Evolutionary conservation across 352 stramenopile species (phyloP), one percentile per base, ranked within the genome.

Genomic region (Peronospora belbahrii): DNA sequence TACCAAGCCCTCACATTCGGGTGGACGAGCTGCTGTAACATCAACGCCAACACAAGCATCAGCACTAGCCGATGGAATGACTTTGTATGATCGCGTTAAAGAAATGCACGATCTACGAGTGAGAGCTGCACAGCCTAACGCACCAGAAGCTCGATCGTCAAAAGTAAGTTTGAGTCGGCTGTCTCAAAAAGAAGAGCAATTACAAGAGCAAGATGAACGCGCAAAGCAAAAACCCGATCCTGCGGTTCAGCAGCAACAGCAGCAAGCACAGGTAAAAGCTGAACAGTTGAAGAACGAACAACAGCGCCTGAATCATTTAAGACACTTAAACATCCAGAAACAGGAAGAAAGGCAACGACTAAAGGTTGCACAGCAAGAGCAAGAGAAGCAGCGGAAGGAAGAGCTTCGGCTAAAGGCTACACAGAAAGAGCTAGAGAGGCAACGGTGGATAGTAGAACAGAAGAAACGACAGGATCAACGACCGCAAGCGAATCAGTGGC

Each of bases 11-110:
- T 47, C 31, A 35, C 39, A 15, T n/a, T 32, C 38, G 4, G 41
- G 20, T 42, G 47, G 24, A 42, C 42, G 19, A 44, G 15, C 32
- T 37, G 13, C 11, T 4, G 6, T 34, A 41, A 9, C 39, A 50
- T 9, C 47, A 28, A 47, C 22, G 13, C 6, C 32, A 19, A 39
- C 18, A 39, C 14, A 22, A 22, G 10, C 37, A 13, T 22, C 22
- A 42, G 15, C 37, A 20, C 22, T 5, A 31, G 27, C 10, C 13
- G 53, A 70, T 19, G 52, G 60, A 10, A 62, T 67, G 52, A 74
- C 47, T 55, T 34, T 80, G 5, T 72, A 78, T 49, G 71, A 80
- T 28, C 52, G 54, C 31, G 57, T 83, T 3, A 59, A 67, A 24
- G 50, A 53, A 22, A 68, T 76, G 67, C 67, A 75, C 33, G 68